phyloP scores from a whole-genome alignment of 345 rosid species.

The Clausena lansium region DNA sequence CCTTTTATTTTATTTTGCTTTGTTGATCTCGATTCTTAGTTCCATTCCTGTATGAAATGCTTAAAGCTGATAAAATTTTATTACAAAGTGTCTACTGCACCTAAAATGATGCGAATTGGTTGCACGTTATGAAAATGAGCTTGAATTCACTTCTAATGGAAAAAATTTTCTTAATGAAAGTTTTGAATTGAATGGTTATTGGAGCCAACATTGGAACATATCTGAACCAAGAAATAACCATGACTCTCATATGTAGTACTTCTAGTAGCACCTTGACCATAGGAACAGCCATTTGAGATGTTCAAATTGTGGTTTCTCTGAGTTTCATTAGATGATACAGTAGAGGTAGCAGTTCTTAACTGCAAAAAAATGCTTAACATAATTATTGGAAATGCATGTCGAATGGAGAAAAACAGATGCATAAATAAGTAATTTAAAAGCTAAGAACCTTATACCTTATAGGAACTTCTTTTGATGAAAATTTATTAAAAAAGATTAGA shows the following conservation, averaged over 20 bases:
- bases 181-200: too few species aligned
- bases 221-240: too few species aligned
- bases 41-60: neutral
- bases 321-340: slow-evolving; percentile 36
- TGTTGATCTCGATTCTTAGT: neutral
- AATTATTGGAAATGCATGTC: slow-evolving; percentile 12
- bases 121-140: neutral
- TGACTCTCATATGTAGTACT: slow-evolving; percentile 30
- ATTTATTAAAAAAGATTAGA: slow-evolving; percentile 23
- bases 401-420: too few species aligned
- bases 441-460: slow-evolving; percentile 46
- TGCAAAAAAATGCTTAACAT: slow-evolving; percentile 24
- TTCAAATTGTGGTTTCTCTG: slow-evolving; percentile 33
- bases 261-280: slow-evolving; percentile 32
- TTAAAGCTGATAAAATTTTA: neutral
- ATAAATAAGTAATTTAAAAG: too few species aligned
- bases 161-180: too few species aligned
- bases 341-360: slow-evolving; percentile 35
- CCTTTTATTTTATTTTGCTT: neutral
- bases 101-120: neutral
- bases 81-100: neutral
- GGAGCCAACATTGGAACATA: too few species aligned
- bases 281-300: slow-evolving; percentile 24
- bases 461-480: slow-evolving; percentile 32
- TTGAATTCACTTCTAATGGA: too few species aligned